Evolutionary conservation across 768 basidiomycete genomes (phyloP), one percentile per base, ranked within the genome.

Genomic region (Naganishia vishniacii): DNA sequence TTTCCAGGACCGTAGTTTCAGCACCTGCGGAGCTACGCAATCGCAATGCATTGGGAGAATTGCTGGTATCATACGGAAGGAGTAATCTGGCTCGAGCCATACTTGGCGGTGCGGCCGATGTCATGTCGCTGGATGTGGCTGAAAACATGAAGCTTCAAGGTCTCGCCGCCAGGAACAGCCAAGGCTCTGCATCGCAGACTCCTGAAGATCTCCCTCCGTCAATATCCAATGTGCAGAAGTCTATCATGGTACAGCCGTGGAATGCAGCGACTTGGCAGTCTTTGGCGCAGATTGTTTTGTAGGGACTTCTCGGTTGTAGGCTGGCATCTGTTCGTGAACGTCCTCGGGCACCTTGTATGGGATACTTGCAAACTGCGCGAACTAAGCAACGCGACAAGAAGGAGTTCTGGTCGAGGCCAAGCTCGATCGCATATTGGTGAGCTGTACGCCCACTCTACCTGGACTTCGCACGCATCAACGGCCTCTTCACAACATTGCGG

Each of bases 181-280:
- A n/a, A n/a, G n/a, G n/a, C n/a, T n/a, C n/a, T n/a, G n/a, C n/a
- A n/a, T n/a, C n/a, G n/a, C n/a, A n/a, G n/a, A n/a, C n/a, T n/a
- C n/a, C n/a, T n/a, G n/a, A 56, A n/a, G 48, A n/a, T 8, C 12
- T 34, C 4, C 34, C 48, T 12, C 9, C 42, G 20, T 29, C 41
- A 15, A 31, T 56, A 8, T 42, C 49, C 16, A 29, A 26, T 12
- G 40, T 56, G 9, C 62, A 63, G 18, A 63, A 42, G 41, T 47
- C 62, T 7, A 63, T 63, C 48, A 51, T 26, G 49, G 23, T 63
- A 49, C 62, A 34, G 26, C 59, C 59, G 13, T 60, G 59, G 42
- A 34, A 45, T 12, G 8, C 42, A 23, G 37, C 53, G 16, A n/a
- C 53, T 23, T 56, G 53, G 53, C 53, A 56, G 20, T 40, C 34